Conservation (phyloP, 164 flowering plant genomes). For the Santalum album region DNA sequence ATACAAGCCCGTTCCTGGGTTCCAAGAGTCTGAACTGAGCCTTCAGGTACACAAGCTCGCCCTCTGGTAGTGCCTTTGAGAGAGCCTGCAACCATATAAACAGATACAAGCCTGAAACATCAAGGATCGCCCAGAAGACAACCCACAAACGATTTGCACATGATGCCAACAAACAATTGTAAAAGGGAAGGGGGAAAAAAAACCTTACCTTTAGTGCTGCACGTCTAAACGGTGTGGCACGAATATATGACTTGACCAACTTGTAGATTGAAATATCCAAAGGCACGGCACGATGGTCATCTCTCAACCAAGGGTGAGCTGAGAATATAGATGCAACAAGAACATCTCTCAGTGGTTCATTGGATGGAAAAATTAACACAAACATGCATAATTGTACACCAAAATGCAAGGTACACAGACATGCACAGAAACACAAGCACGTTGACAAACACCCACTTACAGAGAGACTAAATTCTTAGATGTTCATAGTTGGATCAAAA, state of each 20-base stretch:
- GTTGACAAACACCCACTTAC: too few species aligned
- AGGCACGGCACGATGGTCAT: conserved; percentile 45
- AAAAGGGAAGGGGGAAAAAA: neutral
- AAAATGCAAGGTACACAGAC: neutral
- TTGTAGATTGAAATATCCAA: conserved; percentile 74
- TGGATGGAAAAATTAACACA: neutral
- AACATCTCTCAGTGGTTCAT: too few species aligned
- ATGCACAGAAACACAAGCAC: too few species aligned
- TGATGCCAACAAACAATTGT: neutral
- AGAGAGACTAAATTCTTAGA: too few species aligned
- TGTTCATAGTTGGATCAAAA: too few species aligned
- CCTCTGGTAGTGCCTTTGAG: conserved; percentile 53
- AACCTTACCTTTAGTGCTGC: conserved; percentile 71
- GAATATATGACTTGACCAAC: conserved; percentile 79
- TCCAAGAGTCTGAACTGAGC: conserved; percentile 56
- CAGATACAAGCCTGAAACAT: too few species aligned
- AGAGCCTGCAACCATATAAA: conserved; percentile 40
- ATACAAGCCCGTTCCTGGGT: conserved; percentile 47
- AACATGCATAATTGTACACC: neutral
- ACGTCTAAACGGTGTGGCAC: conserved; percentile 79
- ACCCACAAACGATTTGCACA: too few species aligned
- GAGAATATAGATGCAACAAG: conserved; percentile 9
- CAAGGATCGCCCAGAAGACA: too few species aligned
- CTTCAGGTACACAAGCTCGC: conserved; percentile 45
- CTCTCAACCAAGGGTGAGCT: conserved; percentile 97